Evolutionary conservation across 768 basidiomycete genomes (phyloP).

Genomic region (Russula dissimulans): DNA sequence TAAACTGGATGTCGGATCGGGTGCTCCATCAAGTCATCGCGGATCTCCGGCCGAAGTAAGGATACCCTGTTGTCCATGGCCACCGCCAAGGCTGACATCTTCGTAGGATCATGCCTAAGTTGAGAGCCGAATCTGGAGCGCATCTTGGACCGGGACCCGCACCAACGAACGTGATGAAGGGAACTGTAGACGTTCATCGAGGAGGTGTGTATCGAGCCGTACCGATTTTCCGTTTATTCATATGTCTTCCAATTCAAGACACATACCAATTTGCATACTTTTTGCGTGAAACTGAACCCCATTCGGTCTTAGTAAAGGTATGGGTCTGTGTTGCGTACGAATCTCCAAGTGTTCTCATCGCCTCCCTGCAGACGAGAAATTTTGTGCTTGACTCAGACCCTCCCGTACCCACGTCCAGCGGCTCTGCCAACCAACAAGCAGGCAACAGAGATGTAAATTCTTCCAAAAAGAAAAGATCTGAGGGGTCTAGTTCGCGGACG

Average conservation of each 20-base stretch:
- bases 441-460: constrained; percentile 17
- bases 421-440: neutral
- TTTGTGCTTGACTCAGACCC: constrained; percentile 27
- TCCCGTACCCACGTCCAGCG: constrained; percentile 20
- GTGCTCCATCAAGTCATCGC: constrained; percentile 73
- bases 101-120: constrained; percentile 56
- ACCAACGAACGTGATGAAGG: constrained; percentile 46
- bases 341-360: neutral
- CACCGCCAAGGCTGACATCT: neutral
- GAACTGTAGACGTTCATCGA: constrained; percentile 73
- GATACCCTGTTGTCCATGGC: neutral
- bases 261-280: constrained; percentile 90
- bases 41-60: constrained; percentile 66
- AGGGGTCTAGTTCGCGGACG: neutral
- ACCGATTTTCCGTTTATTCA: constrained; percentile 3
- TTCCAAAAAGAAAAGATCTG: constrained; percentile 15
- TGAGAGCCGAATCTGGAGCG: constrained; percentile 48
- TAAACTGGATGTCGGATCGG: constrained; percentile 84
- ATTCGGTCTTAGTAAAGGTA: constrained; percentile 78
- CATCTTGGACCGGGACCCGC: constrained; percentile 31
- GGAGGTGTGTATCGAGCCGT: constrained; percentile 47
- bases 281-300: constrained; percentile 71
- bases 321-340: constrained; percentile 31
- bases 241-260: constrained; percentile 35
- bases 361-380: constrained; percentile 31